Evolutionary conservation across 2,329 filamentous ascomycete species (phyloP).

Genomic region (Pochonia chlamydosporia): DNA sequence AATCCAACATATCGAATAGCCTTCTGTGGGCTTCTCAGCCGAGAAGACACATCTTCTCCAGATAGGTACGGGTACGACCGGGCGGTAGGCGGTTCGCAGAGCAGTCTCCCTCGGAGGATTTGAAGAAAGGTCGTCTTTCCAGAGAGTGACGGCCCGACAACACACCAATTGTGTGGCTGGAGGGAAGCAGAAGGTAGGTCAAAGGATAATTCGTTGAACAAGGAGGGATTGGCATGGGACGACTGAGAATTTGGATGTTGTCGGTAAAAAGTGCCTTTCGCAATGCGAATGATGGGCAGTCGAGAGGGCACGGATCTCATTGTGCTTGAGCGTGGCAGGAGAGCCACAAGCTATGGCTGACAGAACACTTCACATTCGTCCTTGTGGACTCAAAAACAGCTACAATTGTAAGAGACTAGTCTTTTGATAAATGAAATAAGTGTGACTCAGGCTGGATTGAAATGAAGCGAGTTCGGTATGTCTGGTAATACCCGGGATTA

Average conservation of each 20-base stretch:
- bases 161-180: constrained; percentile 65
- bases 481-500: background rate
- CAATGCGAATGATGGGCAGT: constrained; percentile 62
- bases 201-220: constrained; percentile 70
- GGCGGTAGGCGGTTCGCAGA: constrained; percentile 69
- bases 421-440: background rate
- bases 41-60: constrained; percentile 49
- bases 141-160: constrained; percentile 72
- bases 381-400: too few species aligned
- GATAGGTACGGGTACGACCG: constrained; percentile 75
- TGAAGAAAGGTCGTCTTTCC: constrained; percentile 82
- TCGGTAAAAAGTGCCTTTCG: constrained; percentile 78
- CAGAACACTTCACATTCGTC: background rate
- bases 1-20: constrained; percentile 92
- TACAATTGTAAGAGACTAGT: too few species aligned
- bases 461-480: background rate
- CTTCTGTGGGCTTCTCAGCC: constrained; percentile 52
- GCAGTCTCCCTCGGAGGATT: constrained; percentile 66
- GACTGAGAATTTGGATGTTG: constrained; percentile 56
- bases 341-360: constrained; percentile 11
- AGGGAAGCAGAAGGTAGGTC: constrained; percentile 54
- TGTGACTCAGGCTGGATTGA: background rate
- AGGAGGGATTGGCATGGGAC: constrained; percentile 55
- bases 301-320: constrained; percentile 18
- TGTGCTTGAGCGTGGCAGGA: background rate